Percentiles rank a stretch among this genome's conserved stretches.
Evolutionary conservation across 495 filamentous ascomycete species (phyloP).

Genomic region (Opeltia flavorubescens): DNA sequence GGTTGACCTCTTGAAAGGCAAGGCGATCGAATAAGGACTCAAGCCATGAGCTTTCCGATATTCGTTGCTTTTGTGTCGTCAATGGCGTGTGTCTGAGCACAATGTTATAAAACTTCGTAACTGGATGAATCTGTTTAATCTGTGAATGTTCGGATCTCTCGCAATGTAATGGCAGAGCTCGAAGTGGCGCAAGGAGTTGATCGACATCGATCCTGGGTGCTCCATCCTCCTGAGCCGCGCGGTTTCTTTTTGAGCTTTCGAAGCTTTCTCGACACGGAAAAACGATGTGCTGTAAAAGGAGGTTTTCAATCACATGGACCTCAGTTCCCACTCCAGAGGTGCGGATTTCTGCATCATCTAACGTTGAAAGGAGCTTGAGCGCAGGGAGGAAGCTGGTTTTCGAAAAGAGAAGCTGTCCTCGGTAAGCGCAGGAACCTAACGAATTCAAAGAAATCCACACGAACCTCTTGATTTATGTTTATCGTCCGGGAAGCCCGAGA

Average conservation of each 20-base stretch:
- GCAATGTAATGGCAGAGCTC: too few species aligned
- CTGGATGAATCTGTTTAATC: slow-evolving; percentile 13
- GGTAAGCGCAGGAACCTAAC: background rate
- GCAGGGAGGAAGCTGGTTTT: background rate
- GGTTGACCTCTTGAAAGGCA: slow-evolving; percentile 9
- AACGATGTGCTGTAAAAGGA: slow-evolving; percentile 57
- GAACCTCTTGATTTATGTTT: too few species aligned
- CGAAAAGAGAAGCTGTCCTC: background rate
- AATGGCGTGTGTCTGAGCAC: slow-evolving; percentile 39
- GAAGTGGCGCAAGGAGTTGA: background rate
- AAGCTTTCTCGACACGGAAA: slow-evolving; percentile 46
- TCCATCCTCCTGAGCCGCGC: background rate
- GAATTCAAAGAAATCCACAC: background rate
- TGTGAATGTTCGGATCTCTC: background rate
- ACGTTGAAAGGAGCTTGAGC: background rate
- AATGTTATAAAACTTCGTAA: slow-evolving; percentile 37
- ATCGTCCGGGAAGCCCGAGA: too few species aligned
- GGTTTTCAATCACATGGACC: slow-evolving; percentile 32
- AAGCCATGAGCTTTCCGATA: slow-evolving; percentile 49
- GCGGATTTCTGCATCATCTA: background rate
- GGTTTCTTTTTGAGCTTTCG: background rate
- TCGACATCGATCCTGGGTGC: background rate
- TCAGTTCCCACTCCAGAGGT: too few species aligned
- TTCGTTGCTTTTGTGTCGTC: slow-evolving; percentile 38
- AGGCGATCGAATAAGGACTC: slow-evolving; percentile 48